Base-by-base conservation (phyloP, 192 early-diverging fungal species). In the Coemansia sp. region DNA sequence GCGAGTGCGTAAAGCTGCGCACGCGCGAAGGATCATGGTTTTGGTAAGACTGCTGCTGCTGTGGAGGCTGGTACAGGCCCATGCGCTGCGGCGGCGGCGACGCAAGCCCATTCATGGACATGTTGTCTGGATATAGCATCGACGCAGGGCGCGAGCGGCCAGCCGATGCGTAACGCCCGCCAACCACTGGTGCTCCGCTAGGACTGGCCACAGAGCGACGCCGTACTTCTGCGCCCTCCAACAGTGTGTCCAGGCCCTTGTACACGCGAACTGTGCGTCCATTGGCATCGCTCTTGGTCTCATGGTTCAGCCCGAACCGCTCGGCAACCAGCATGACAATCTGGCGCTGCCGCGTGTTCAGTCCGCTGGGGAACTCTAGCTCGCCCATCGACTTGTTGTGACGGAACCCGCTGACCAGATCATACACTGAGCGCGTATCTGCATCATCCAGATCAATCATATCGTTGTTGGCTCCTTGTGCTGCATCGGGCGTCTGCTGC, bases 391-490 rank as follows among this genome's bases (percentile, higher is more conserved):
- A 71, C 38, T 85, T 82, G 66, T 89, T 86, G 66, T 86, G 85
- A 69, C 88, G 83, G 67, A 91, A 91, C 42, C 85, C 81, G 50
- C 88, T 82, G 56, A 91, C 69, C 55, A 86, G 82, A 36, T 89
- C 87, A 70, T 91, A 91, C 44, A 89, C 82, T 46, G 83, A 78
- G 26, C 89, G 75, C 9, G 88, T 89, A 53, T 85, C 85, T 17
- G 84, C 75, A 73, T 91, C 86, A 61, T 89, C 89, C 54, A 91
- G 68, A 56, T 91, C 86, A 54, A 91, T 81, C 70, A 74, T 46
- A 24, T 61, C 58, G 38, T 64, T 56, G 37, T 49, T 36, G 8
- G 61, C 51, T 23, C 65, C 69, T 7, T 52, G 26, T 31, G 31
- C 48, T 18, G 67, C 47, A 5, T 42, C 64, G 11, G 67, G 21